phyloP scores from a whole-genome alignment of 176 grass and related monocot genomes.

The Carex parvula region DNA sequence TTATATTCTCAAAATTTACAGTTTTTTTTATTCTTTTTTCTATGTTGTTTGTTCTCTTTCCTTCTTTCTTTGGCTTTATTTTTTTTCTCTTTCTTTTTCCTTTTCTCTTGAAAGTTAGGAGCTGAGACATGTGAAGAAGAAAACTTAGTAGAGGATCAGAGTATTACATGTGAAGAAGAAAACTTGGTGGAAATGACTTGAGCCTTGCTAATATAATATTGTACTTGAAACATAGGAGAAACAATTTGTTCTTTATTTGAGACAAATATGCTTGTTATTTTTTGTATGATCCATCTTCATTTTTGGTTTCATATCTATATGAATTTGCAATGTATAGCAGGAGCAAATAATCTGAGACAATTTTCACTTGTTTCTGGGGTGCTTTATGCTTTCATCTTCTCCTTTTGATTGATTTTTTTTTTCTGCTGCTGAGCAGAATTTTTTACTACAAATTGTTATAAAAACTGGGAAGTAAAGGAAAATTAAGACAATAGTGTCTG shows the following conservation, averaged over 20 bases:
- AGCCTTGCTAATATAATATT: not conserved
- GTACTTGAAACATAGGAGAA: not conserved
- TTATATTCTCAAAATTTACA: not conserved
- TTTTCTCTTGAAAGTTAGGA: constrained; percentile 22
- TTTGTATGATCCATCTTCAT: not conserved
- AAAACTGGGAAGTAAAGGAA: not conserved
- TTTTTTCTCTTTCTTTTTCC: not conserved
- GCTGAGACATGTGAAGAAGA: constrained; percentile 27
- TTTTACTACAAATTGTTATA: not conserved
- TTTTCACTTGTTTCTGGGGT: not conserved
- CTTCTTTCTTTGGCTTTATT: not conserved
- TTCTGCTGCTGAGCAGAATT: not conserved
- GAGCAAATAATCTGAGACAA: not conserved
- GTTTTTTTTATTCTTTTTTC: not conserved
- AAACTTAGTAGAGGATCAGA: constrained; percentile 12
- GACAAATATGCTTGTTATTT: not conserved
- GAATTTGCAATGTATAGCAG: not conserved
- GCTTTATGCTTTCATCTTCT: not conserved
- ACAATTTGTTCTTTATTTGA: constrained; percentile 11
- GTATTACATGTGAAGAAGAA: not conserved
- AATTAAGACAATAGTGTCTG: not conserved
- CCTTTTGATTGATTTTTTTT: not conserved
- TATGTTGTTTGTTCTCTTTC: not conserved
- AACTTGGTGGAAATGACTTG: constrained; percentile 19
- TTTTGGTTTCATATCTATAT: not conserved